Evolutionary conservation across 805 yeast species (phyloP), one percentile per base, ranked within the genome.

Genomic region (Maudiozyma serrabonitensis): DNA sequence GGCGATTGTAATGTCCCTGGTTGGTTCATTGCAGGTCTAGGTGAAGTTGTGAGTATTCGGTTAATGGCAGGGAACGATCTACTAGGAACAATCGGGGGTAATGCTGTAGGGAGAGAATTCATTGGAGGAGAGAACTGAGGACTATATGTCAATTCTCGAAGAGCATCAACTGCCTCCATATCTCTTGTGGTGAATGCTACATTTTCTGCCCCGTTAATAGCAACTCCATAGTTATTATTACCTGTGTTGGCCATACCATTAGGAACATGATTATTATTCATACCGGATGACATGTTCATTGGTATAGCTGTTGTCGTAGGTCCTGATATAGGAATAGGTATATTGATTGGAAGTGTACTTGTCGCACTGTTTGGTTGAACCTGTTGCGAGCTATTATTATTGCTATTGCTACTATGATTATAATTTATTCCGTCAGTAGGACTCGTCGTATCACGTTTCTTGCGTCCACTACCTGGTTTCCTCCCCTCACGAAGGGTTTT

Each of bases 391-490:
- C 9, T n/a, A 35, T 35, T 35, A 35, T 19, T 35, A 35, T 16
- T 35, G 18, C 15, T 35, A 16, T 35, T 35, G 15, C 9, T 35
- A 16, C 18, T 35, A n/a, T 35, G 15, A 35, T 12, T 35, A 31
- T 6, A 13, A n/a, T 13, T 16, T 12, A 12, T n/a, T 8, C 21
- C 46, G 1, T 23, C 38, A 2, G 21, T 15, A n/a, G 19, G 13
- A 25, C 46, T 35, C 13, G 21, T 25, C 6, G 45, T 34, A 6
- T 45, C 48, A 40, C 60, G 55, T 42, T 60, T 55, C 56, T 56
- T 61, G 44, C 68, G 53, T 15, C 69, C 68, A 48, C 66, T 60
- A 11, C 69, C 69, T 7, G 67, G 66, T 48, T 64, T 63, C 44
- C 68, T 58, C 16, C 69, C 69, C 48, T 64, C 62, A 42, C 59